Evolutionary conservation across 257 asterid genomes (phyloP).

Genomic region (Verbena officinalis): DNA sequence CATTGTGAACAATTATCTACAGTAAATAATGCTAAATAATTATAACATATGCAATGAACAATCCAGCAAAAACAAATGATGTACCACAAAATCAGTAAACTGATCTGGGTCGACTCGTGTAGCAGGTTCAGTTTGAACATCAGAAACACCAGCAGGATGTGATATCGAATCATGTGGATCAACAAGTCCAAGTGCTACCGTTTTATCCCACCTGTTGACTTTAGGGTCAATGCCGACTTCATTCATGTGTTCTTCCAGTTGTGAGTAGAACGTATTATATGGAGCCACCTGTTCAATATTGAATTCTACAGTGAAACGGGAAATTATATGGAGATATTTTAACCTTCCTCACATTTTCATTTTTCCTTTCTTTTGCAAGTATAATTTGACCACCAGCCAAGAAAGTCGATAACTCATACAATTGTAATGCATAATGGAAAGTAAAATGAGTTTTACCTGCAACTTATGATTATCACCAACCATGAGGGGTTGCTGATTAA

Average conservation of each 20-base stretch:
- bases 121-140: conserved; percentile 91
- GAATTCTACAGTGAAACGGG: conserved; percentile 17
- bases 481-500: conserved; percentile 86
- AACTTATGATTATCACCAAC: conserved; percentile 98
- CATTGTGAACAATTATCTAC: too few relatives aligned
- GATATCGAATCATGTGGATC: conserved; percentile 96
- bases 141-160: conserved; percentile 92
- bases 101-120: conserved; percentile 79
- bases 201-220: conserved; percentile 84
- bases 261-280: conserved; percentile 73
- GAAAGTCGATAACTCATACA: conserved; percentile 7
- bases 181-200: conserved; percentile 79
- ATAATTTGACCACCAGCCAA: neutral
- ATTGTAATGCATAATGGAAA: conserved; percentile 8
- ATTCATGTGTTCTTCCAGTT: conserved; percentile 80
- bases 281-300: conserved; percentile 72
- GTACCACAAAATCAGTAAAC: conserved; percentile 74
- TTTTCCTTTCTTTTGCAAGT: neutral
- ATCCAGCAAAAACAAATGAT: conserved; percentile 20
- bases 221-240: conserved; percentile 74
- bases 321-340: neutral
- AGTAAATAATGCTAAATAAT: conserved; percentile 15
- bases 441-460: conserved; percentile 57
- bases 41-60: neutral
- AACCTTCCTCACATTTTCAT: neutral